Conservation (phyloP, 2,329 filamentous ascomycete species). For the Arthrobotrys sphaeroides region DNA sequence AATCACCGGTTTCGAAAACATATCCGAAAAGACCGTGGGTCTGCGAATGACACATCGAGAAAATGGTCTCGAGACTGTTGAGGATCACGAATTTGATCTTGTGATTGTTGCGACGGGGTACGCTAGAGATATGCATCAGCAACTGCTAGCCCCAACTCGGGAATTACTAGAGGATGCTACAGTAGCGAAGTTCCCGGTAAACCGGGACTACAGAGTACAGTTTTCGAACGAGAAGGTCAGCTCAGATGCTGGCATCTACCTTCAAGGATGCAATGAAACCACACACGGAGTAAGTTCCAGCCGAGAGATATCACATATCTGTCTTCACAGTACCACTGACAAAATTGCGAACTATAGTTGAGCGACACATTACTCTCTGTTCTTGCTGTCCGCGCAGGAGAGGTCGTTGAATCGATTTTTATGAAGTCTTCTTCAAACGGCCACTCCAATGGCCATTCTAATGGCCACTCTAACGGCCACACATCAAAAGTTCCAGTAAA, state of each 20-base stretch:
- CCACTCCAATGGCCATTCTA: constrained; percentile 54
- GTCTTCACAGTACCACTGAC: neutral
- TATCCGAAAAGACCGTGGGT: constrained; percentile 62
- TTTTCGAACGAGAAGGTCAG: constrained; percentile 75
- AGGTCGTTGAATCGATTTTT: constrained; percentile 81
- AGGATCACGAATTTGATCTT: constrained; percentile 73
- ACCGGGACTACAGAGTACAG: constrained; percentile 79
- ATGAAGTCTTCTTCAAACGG: constrained; percentile 57
- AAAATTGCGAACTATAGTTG: constrained; percentile 64
- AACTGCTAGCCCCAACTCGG: constrained; percentile 75
- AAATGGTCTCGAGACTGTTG: constrained; percentile 61
- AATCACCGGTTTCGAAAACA: constrained; percentile 71
- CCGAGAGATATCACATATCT: constrained; percentile 1
- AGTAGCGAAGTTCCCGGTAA: constrained; percentile 71
- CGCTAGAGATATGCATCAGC: constrained; percentile 77
- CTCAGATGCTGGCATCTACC: constrained; percentile 81
- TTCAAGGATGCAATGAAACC: constrained; percentile 92
- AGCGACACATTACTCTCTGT: constrained; percentile 85
- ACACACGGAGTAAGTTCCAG: constrained; percentile 81
- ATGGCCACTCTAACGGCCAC: constrained; percentile 28
- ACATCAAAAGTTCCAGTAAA: constrained; percentile 27
- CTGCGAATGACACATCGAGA: constrained; percentile 67
- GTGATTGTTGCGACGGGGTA: constrained; percentile 91
- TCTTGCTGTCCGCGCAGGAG: constrained; percentile 76
- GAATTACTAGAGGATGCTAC: constrained; percentile 68